phyloP scores from a whole-genome alignment of 2,329 filamentous ascomycete genomes.

The Colletotrichum sp. region DNA sequence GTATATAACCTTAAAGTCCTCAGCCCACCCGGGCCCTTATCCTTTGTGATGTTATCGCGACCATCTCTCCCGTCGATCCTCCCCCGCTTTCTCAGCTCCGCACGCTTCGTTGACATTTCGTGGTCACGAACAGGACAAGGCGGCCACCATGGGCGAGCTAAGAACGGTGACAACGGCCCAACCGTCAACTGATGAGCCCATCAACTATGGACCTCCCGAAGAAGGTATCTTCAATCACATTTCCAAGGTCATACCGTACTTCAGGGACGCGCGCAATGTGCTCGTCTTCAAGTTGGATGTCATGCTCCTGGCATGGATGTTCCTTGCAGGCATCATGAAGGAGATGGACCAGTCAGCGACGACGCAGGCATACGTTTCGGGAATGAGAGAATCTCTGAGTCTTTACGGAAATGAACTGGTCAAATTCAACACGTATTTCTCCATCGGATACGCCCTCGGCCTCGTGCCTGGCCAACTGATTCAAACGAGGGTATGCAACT shows the following conservation, averaged over 20 bases:
- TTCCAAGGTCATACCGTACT: conserved; percentile 25
- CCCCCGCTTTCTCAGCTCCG: background rate
- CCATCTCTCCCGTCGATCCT: background rate
- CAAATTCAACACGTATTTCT: conserved; percentile 23
- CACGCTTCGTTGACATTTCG: background rate
- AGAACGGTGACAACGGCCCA: background rate
- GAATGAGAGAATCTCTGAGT: conserved; percentile 39
- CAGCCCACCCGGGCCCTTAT: background rate
- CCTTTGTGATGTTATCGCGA: background rate
- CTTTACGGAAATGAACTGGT: conserved; percentile 36
- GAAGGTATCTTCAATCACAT: conserved; percentile 20
- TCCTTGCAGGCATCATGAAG: conserved; percentile 25
- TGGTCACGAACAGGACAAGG: background rate
- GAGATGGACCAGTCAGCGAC: conserved; percentile 39
- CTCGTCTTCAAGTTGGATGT: conserved; percentile 37
- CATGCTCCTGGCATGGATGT: conserved; percentile 38
- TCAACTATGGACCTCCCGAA: conserved; percentile 13
- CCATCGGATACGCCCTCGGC: conserved; percentile 25
- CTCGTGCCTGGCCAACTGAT: conserved; percentile 31
- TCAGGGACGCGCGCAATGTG: conserved; percentile 34
- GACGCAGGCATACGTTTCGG: conserved; percentile 42
- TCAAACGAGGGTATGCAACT: conserved; percentile 25
- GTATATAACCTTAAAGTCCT: conserved; percentile 3
- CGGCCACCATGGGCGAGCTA: background rate
- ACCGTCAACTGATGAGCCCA: background rate